Evolutionary conservation across 2,329 filamentous ascomycete genomes (phyloP).

Genomic region (Pyricularia pennisetigena): DNA sequence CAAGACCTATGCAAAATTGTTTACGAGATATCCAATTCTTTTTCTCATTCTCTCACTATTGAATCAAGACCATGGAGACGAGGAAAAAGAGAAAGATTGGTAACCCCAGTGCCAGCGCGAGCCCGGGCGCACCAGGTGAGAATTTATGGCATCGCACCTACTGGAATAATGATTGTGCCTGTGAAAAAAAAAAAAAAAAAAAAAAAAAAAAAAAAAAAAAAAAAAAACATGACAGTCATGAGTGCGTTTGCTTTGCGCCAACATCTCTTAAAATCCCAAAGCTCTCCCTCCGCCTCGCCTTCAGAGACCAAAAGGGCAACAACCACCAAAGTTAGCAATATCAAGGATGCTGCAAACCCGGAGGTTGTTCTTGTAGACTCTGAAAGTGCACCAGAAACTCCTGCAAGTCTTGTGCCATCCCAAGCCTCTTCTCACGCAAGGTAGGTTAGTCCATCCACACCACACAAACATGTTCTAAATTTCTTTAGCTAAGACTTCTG

Average conservation of each 20-base stretch:
- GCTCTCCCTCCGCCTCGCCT: neutral
- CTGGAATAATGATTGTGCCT: neutral
- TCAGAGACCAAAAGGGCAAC: neutral
- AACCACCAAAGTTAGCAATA: neutral
- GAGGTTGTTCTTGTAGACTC: neutral
- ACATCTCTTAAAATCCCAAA: slow-evolving; percentile 18
- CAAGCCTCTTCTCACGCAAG: neutral
- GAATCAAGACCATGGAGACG: slow-evolving; percentile 12
- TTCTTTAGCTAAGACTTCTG: neutral
- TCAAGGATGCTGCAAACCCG: neutral
- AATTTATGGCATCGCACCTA: neutral
- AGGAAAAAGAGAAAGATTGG: slow-evolving; percentile 28
- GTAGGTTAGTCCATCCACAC: neutral
- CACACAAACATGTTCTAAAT: neutral
- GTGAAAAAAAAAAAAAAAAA: neutral
- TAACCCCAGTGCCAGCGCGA: neutral
- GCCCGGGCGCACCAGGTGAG: neutral
- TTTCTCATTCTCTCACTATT: neutral
- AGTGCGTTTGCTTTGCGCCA: slow-evolving; percentile 35
- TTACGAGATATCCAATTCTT: neutral
- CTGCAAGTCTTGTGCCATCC: neutral
- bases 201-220: slow-evolving; percentile 1
- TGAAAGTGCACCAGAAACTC: neutral
- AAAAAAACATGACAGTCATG: slow-evolving; percentile 19
- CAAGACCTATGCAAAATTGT: neutral